Percentiles rank a stretch among this genome's conserved stretches.
phyloP scores from a whole-genome alignment of 805 yeast genomes.

The Peterozyma toletana region DNA sequence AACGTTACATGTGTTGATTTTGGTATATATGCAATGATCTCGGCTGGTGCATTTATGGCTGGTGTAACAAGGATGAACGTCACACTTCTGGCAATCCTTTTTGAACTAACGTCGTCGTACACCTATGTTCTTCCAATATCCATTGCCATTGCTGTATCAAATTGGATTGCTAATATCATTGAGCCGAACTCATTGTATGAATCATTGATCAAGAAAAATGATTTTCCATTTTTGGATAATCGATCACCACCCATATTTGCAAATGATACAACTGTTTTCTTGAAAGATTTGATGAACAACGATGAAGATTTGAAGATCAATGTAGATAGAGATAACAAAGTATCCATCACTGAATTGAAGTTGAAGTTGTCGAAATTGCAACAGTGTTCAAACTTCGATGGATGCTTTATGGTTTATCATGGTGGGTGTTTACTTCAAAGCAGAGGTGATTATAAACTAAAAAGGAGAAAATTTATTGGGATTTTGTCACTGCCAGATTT shows the following conservation, averaged over 20 bases:
- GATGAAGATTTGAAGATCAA: slow-evolving; percentile 5
- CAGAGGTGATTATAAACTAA: neutral
- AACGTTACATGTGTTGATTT: slow-evolving; percentile 31
- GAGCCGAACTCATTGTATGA: slow-evolving; percentile 48
- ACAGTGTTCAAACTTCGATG: slow-evolving; percentile 37
- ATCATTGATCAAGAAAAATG: slow-evolving; percentile 34
- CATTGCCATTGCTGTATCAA: slow-evolving; percentile 47
- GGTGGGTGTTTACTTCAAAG: slow-evolving; percentile 17
- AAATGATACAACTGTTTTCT: slow-evolving; percentile 22
- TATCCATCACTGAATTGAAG: slow-evolving; percentile 32
- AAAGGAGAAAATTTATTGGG: slow-evolving; percentile 30
- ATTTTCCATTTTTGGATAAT: slow-evolving; percentile 47
- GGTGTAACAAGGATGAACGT: slow-evolving; percentile 51
- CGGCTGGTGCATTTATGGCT: slow-evolving; percentile 54
- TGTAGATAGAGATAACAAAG: slow-evolving; percentile 11
- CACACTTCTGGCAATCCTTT: slow-evolving; percentile 41
- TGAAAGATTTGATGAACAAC: slow-evolving; percentile 30
- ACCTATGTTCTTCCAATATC: slow-evolving; percentile 52
- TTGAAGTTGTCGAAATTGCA: slow-evolving; percentile 30
- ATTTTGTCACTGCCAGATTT: slow-evolving; percentile 42
- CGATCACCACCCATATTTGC: slow-evolving; percentile 24
- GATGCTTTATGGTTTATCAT: slow-evolving; percentile 35
- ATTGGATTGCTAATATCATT: slow-evolving; percentile 46
- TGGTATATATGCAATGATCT: slow-evolving; percentile 46
- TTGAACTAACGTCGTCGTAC: slow-evolving; percentile 49